Conservation (phyloP, 306 rosid species). For the Dryas alaskensis region DNA sequence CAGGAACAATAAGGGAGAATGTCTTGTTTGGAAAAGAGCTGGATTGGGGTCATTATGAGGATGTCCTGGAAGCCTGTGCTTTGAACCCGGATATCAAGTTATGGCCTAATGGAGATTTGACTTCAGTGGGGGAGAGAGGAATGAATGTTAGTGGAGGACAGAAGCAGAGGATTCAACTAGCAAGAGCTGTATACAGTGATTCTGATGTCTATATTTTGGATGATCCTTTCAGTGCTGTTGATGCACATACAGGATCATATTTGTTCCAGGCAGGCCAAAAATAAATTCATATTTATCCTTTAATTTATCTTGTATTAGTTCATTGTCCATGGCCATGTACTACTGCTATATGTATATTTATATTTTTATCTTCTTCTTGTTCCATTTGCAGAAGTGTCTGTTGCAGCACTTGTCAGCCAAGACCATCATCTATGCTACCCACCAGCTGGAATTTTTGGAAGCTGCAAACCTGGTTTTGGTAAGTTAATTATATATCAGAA, state of each 20-base stretch:
- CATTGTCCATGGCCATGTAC: background rate
- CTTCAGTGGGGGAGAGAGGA: conserved; percentile 81
- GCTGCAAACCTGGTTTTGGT: conserved; percentile 78
- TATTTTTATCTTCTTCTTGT: too few relatives aligned
- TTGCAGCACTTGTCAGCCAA: conserved; percentile 64
- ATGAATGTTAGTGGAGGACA: conserved; percentile 92
- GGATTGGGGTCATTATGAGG: conserved; percentile 46
- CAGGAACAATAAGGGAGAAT: conserved; percentile 83
- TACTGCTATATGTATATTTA: background rate
- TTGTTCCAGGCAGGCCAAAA: conserved; percentile 58
- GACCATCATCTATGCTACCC: conserved; percentile 85
- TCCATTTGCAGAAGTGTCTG: conserved; percentile 71
- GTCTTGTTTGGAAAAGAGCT: conserved; percentile 75
- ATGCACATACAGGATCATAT: conserved; percentile 81
- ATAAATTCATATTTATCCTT: background rate
- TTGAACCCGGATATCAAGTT: conserved; percentile 61
- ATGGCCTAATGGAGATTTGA: conserved; percentile 73
- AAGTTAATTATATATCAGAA: conserved; percentile 16
- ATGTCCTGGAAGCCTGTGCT: conserved; percentile 78
- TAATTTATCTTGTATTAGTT: background rate
- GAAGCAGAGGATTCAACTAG: conserved; percentile 88
- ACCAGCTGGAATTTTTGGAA: conserved; percentile 81
- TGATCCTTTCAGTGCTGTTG: conserved; percentile 98
- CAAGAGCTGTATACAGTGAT: conserved; percentile 81
- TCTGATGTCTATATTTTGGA: conserved; percentile 85